These are phyloP conservation scores for cucumber (Cucumis sativus) DNA, from an alignment of 306 rosid species.

Conservation along the genomic window Cucumber_9930_V3 NC_026657.2:13877001-13877500, in stretches of 20 bases:
- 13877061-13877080: neutral
- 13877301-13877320: neutral
- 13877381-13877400: neutral
- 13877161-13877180: neutral
- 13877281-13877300: neutral
- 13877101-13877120: neutral
- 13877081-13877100: neutral
- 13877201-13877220: neutral
- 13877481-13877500: slow-evolving; percentile 1
- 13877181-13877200: neutral
- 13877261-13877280: neutral
- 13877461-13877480: neutral
- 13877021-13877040: slow-evolving; percentile 1
- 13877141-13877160: neutral
- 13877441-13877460: neutral
- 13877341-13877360: neutral
- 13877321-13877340: neutral
- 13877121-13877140: neutral
- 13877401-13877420: neutral
- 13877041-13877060: neutral
- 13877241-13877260: neutral
- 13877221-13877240: neutral
- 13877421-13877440: neutral
- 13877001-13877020: slow-evolving; percentile 6
- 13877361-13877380: neutral